Evolutionary conservation across 768 basidiomycete species (phyloP).

Genomic region (Amanita phalloides): DNA sequence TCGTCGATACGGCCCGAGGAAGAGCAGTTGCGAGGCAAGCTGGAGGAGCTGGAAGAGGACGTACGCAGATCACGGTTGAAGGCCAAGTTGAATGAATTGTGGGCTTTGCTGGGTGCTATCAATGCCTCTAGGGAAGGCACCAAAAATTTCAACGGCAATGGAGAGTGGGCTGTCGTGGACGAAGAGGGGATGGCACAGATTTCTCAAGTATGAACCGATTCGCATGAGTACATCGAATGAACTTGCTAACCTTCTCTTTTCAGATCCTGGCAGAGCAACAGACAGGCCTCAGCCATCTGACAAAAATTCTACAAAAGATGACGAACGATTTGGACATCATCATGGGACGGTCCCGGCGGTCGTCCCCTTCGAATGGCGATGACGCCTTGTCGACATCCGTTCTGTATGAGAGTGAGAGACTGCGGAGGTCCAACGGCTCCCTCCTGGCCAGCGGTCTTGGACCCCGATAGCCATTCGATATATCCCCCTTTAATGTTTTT

Average conservation of each 20-base stretch:
- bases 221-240: not conserved
- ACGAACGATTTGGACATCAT: constrained; percentile 60
- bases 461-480: constrained; percentile 7
- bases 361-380: constrained; percentile 3
- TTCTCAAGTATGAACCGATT: constrained; percentile 40
- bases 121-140: constrained; percentile 47
- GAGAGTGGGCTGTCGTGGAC: constrained; percentile 80
- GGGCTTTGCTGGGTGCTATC: constrained; percentile 74
- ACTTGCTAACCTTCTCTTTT: constrained; percentile 4
- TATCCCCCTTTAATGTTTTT: not conserved
- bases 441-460: constrained; percentile 23
- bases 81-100: constrained; percentile 72
- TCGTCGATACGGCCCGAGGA: constrained; percentile 73
- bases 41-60: constrained; percentile 73
- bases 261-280: constrained; percentile 75
- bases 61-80: constrained; percentile 52
- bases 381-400: constrained; percentile 8
- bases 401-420: constrained; percentile 16
- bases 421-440: constrained; percentile 26
- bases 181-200: constrained; percentile 75
- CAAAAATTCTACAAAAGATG: constrained; percentile 57
- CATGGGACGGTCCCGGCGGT: constrained; percentile 21
- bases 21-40: constrained; percentile 55
- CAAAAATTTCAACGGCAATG: constrained; percentile 24
- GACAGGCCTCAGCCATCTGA: constrained; percentile 69